A percentile compares a stretch with the other conserved stretches of the same genome.
Evolutionary conservation across 805 yeast species (phyloP).

Genomic region (Citeromyces nyonsensis): DNA sequence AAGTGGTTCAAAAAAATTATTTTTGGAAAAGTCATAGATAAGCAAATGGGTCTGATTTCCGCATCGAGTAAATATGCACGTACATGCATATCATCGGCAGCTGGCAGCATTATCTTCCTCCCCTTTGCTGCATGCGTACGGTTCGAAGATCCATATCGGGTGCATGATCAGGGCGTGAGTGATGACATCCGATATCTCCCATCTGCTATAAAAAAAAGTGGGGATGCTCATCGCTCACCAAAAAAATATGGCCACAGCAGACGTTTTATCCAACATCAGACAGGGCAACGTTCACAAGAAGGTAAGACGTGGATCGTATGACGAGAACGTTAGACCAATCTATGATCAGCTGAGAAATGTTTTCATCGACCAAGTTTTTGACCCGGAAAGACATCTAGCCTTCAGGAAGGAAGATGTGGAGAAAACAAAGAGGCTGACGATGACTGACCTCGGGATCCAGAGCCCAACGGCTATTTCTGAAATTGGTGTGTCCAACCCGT

Average conservation of each 20-base stretch:
- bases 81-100: no score
- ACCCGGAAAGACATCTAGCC: constrained; percentile 21
- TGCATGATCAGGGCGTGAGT: no score
- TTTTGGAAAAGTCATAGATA: no score
- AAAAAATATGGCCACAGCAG: constrained; percentile 13
- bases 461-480: constrained; percentile 31
- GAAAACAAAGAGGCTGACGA: constrained; percentile 21
- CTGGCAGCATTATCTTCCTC: no score
- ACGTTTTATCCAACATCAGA: constrained; percentile 15
- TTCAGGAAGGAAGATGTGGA: constrained; percentile 18
- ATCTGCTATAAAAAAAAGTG: no score
- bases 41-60: no score
- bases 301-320: constrained; percentile 17
- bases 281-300: constrained; percentile 20
- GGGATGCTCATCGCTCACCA: constrained; percentile 2
- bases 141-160: no score
- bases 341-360: constrained; percentile 8
- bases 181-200: no score
- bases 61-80: no score
- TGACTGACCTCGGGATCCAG: constrained; percentile 33
- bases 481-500: constrained; percentile 43
- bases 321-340: constrained; percentile 15
- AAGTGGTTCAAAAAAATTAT: no score
- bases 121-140: no score
- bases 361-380: constrained; percentile 16